These are phyloP conservation scores for Eleusine indica DNA, from an alignment of 176 grass and related monocot genomes.

Conservation along the genomic window DNA sequence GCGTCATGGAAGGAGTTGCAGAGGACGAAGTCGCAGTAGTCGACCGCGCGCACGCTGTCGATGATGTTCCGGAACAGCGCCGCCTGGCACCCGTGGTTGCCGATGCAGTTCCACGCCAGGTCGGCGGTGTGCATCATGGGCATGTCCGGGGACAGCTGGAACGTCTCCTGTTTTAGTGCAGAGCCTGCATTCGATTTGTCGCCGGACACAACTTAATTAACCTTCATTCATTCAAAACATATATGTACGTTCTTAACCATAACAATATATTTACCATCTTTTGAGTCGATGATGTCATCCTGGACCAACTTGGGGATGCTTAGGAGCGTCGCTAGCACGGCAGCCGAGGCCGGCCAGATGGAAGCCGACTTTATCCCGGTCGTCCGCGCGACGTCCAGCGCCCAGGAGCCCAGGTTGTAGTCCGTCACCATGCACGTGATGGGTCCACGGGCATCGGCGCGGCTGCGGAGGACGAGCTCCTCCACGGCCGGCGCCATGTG, in stretches of 20 bases:
- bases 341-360: conserved; percentile 47
- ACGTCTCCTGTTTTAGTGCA: conserved; percentile 29
- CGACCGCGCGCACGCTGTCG: neutral
- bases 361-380: conserved; percentile 10
- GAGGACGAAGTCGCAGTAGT: neutral
- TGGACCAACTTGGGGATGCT: conserved; percentile 37
- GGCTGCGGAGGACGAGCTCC: conserved; percentile 35
- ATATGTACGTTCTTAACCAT: neutral
- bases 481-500: conserved; percentile 47
- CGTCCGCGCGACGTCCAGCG: conserved; percentile 38
- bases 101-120: conserved; percentile 46
- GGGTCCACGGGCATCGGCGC: neutral
- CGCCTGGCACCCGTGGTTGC: conserved; percentile 23
- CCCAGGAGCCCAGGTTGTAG: conserved; percentile 43
- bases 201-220: neutral
- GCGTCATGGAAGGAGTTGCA: conserved; percentile 37
- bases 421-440: conserved; percentile 58
- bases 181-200: conserved; percentile 18
- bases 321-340: conserved; percentile 21
- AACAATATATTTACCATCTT: neutral
- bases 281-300: conserved; percentile 41
- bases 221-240: too few relatives aligned
- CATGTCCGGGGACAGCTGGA: conserved; percentile 45
- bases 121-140: conserved; percentile 23
- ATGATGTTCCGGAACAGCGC: conserved; percentile 49